Conservation (phyloP, 2,329 filamentous ascomycete genomes). For the Bertia moriformis region DNA sequence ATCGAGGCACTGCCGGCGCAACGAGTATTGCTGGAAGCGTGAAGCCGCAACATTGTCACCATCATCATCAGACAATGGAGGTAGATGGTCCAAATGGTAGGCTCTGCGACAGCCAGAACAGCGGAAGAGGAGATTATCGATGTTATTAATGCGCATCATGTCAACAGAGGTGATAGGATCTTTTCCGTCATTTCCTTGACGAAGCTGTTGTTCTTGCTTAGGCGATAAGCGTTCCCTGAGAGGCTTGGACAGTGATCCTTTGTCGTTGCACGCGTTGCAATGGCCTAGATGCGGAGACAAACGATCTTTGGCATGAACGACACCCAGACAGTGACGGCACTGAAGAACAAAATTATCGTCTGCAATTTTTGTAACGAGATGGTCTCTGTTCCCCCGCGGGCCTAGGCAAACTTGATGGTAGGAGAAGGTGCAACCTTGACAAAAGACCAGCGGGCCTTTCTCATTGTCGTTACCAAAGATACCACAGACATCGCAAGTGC, state of each 20-base stretch:
- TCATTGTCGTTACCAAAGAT: constrained; percentile 31
- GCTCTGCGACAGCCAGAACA: constrained; percentile 63
- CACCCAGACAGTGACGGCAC: constrained; percentile 69
- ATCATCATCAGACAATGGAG: constrained; percentile 24
- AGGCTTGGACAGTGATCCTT: constrained; percentile 57
- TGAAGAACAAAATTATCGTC: constrained; percentile 72
- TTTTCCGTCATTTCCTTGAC: constrained; percentile 62
- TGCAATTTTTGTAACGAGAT: constrained; percentile 74
- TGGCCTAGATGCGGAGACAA: constrained; percentile 54
- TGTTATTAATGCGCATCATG: constrained; percentile 55
- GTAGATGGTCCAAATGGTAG: constrained; percentile 76
- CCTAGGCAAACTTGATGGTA: constrained; percentile 80
- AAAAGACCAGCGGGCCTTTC: constrained; percentile 64
- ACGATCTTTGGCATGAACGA: constrained; percentile 51
- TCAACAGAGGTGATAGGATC: constrained; percentile 61
- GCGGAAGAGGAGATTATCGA: constrained; percentile 66
- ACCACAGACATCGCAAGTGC: constrained; percentile 15
- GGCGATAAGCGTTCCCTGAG: constrained; percentile 62
- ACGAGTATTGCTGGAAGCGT: constrained; percentile 58
- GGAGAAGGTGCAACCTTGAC: constrained; percentile 75
- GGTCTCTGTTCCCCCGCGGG: constrained; percentile 58
- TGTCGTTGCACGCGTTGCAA: constrained; percentile 55
- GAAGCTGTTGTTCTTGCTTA: constrained; percentile 69
- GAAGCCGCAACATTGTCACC: constrained; percentile 35
- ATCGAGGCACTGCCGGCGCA: constrained; percentile 66